Evolutionary conservation across 257 asterid genomes (phyloP).

Genomic region (Gentiana macrophylla): DNA sequence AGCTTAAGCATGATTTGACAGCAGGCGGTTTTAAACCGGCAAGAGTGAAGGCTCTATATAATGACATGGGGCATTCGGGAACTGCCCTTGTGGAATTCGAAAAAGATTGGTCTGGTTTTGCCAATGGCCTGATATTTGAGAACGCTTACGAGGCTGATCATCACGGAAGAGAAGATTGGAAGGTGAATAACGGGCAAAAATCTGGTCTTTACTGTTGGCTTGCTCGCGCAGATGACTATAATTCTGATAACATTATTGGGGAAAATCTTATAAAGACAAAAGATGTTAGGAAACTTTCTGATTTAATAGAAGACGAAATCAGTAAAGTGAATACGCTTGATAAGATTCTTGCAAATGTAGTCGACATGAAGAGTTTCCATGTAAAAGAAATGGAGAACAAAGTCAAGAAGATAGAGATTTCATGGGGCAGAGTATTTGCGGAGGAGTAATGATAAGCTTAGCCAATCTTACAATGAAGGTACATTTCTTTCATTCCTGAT

Average conservation of each 20-base stretch:
- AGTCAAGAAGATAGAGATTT: conserved; percentile 53
- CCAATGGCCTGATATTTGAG: conserved; percentile 70
- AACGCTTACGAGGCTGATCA: conserved; percentile 50
- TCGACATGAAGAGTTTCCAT: conserved; percentile 62
- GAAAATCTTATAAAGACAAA: conserved; percentile 77
- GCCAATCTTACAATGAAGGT: conserved; percentile 74
- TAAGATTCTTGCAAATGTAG: conserved; percentile 45
- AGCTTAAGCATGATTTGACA: conserved; percentile 47
- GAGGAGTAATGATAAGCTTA: conserved; percentile 69
- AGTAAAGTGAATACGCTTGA: conserved; percentile 63
- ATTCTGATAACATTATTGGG: conserved; percentile 42
- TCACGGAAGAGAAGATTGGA: conserved; percentile 70
- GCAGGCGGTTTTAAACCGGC: conserved; percentile 57
- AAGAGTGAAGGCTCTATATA: conserved; percentile 76
- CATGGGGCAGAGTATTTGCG: conserved; percentile 35
- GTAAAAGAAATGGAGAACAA: conserved; percentile 56
- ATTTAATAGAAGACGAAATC: conserved; percentile 73
- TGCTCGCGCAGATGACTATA: conserved; percentile 82
- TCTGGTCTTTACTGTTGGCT: conserved; percentile 70
- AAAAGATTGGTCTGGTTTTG: conserved; percentile 80
- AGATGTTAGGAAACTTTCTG: conserved; percentile 63
- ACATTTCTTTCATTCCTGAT: conserved; percentile 14
- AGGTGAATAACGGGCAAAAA: conserved; percentile 25
- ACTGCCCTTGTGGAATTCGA: conserved; percentile 71
- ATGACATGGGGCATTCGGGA: conserved; percentile 69